Conservation (phyloP, 2,329 filamentous ascomycete genomes). For the Zymoseptoria passerinii region DNA sequence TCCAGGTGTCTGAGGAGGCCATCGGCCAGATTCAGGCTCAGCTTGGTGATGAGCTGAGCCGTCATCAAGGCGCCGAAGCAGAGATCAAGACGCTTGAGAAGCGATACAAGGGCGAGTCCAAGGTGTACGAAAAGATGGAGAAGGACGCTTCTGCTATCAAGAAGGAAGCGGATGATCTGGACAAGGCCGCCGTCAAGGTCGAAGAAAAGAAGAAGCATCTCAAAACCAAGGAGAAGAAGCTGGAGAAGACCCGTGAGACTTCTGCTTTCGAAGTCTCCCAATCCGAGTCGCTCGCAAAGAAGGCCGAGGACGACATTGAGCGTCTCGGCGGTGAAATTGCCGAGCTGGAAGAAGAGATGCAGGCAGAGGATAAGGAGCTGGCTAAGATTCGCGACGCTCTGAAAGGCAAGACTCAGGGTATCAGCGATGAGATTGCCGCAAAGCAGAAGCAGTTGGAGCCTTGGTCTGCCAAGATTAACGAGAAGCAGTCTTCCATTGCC, state of each 20-base stretch:
- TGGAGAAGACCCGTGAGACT: constrained; percentile 76
- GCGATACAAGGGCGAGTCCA: constrained; percentile 70
- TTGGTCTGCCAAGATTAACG: constrained; percentile 94
- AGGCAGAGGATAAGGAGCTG: constrained; percentile 73
- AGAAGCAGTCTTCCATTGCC: constrained; percentile 87
- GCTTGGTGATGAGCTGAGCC: constrained; percentile 79
- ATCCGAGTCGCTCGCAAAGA: constrained; percentile 67
- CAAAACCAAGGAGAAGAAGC: constrained; percentile 81
- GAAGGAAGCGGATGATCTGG: constrained; percentile 85
- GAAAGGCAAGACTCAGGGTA: constrained; percentile 90
- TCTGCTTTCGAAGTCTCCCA: constrained; percentile 68
- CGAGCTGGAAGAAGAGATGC: constrained; percentile 66
- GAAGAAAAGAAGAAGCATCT: constrained; percentile 97
- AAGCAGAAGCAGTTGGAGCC: constrained; percentile 94
- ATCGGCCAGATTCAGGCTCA: constrained; percentile 84
- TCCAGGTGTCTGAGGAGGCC: constrained; percentile 80
- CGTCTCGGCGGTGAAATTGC: constrained; percentile 66
- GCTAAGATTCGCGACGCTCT: constrained; percentile 73
- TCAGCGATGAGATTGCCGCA: constrained; percentile 82
- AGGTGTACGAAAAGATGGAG: constrained; percentile 74
- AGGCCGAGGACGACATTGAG: constrained; percentile 70
- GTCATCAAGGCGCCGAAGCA: constrained; percentile 81
- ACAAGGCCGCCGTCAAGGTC: constrained; percentile 94
- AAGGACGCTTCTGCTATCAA: constrained; percentile 69
- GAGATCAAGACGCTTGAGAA: constrained; percentile 85